These are phyloP conservation scores for Tuber indicum DNA, from an alignment of 495 filamentous ascomycete genomes.

Conservation along the genomic window DNA sequence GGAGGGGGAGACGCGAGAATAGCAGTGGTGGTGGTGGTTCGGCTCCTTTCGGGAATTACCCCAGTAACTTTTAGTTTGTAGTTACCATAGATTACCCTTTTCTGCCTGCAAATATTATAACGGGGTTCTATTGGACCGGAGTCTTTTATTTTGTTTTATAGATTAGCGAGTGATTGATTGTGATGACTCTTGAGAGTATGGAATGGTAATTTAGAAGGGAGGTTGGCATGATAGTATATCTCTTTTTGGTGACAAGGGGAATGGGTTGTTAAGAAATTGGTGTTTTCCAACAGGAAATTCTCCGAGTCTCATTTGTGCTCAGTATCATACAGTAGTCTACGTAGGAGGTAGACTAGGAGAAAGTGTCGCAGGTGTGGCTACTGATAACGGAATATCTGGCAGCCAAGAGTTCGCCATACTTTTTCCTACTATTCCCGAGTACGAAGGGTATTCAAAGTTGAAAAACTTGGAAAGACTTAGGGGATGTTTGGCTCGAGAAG, in stretches of 20 bases:
- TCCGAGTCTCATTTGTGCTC: not conserved
- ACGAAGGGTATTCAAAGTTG: too few species aligned
- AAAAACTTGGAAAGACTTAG: too few species aligned
- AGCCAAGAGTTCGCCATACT: too few species aligned
- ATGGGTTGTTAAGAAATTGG: not conserved
- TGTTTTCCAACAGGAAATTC: not conserved
- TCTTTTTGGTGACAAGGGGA: too few species aligned
- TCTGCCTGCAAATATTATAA: not conserved
- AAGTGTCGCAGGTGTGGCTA: too few species aligned
- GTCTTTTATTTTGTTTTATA: constrained; percentile 1
- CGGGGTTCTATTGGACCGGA: not conserved
- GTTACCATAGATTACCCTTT: not conserved
- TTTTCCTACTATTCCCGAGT: too few species aligned
- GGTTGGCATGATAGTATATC: not conserved
- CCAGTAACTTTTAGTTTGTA: constrained; percentile 26
- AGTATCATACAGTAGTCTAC: too few species aligned
- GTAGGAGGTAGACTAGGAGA: too few species aligned
- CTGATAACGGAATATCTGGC: too few species aligned
- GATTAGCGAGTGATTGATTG: constrained; percentile 2
- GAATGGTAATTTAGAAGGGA: not conserved
- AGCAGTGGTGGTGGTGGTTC: constrained; percentile 5
- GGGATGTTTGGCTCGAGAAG: too few species aligned
- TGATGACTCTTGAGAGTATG: not conserved
- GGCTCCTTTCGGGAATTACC: constrained; percentile 12
- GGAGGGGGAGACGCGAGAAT: constrained; percentile 20